Evolutionary conservation across 176 grass and related monocot genomes (phyloP), one percentile per base, ranked within the genome.

Genomic region (Musa beccarii): DNA sequence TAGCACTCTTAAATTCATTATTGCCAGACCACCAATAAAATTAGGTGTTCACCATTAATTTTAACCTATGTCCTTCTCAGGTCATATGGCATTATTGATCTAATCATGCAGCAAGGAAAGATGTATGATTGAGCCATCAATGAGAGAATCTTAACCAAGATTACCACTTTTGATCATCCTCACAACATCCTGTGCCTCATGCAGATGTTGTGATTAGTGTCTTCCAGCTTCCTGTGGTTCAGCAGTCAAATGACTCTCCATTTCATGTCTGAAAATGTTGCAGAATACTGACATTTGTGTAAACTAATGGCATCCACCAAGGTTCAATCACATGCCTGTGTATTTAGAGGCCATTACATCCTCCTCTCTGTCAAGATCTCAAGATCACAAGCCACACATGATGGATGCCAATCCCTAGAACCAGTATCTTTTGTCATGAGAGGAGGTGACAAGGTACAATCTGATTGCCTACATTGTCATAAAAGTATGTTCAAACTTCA

Each of bases 301-400:
- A 67, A 78, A 78, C 23, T 54, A 78, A 54, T 53, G 23, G 15
- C 51, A 54, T 54, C 20, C 50, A 78, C 19, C 12, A 68, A 51
- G 29, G 50, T 67, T 67, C 51, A 54, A 78, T 54, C 76, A 78
- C 76, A 78, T 78, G 76, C 62, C n/a, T n/a, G 9, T 63, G 2
- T 19, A 22, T 16, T 52, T 50, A 23, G 25, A 76, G 64, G 12
- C 8, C 59, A 51, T 12, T 22, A 16, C 51, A 12, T 76, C 8
- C 43, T 25, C 11, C 25, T 77, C 59, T 14, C 1, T 57, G 59
- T 61, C 23, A 57, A 75, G 11, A 75, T 49, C 20, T 28, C 11
- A 15, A 43, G 23, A 75, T 11, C 16, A 21, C 15, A 8, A 72
- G 17, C 49, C 9, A 20, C 52, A 10, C 34, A 8, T 20, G 11